A percentile compares a stretch with the other conserved stretches of the same genome.
Conservation (phyloP, 768 basidiomycete species). For the Hygrocybe punicea region DNA sequence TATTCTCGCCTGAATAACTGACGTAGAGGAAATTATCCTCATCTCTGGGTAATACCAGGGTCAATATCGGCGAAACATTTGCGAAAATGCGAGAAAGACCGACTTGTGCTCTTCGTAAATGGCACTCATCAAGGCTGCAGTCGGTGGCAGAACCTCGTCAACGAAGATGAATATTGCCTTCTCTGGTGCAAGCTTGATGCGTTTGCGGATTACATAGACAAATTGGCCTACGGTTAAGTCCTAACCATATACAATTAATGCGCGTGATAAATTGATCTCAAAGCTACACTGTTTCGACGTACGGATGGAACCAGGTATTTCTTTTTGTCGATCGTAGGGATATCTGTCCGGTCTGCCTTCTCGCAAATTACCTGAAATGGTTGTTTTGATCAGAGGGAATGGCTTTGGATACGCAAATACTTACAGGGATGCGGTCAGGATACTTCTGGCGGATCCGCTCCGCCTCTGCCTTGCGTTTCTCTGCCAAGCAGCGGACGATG, state of each 20-base stretch:
- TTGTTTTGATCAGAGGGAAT: neutral
- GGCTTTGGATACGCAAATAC: constrained; percentile 30
- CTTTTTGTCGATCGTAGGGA: constrained; percentile 99
- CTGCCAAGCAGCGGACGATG: constrained; percentile 45
- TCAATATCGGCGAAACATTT: constrained; percentile 1
- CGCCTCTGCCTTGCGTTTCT: constrained; percentile 99
- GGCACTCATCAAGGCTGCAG: constrained; percentile 95
- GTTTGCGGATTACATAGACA: constrained; percentile 99
- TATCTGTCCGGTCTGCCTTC: constrained; percentile 97
- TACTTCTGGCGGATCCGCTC: constrained; percentile 99
- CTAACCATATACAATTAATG: constrained; percentile 37
- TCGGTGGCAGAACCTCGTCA: constrained; percentile 96
- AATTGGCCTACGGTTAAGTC: constrained; percentile 98
- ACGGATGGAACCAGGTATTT: constrained; percentile 99
- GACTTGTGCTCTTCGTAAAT: constrained; percentile 99
- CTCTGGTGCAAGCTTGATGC: constrained; percentile 99
- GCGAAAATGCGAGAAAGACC: constrained; percentile 32
- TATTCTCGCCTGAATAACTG: constrained; percentile 98
- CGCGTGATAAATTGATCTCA: neutral
- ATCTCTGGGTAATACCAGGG: constrained; percentile 59
- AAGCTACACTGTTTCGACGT: constrained; percentile 26
- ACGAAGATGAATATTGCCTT: constrained; percentile 99
- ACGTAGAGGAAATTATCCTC: constrained; percentile 99
- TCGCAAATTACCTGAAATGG: constrained; percentile 90
- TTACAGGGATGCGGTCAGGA: constrained; percentile 93